Base-by-base conservation (phyloP, 345 rosid genomes). In the Heritiera fomes region DNA sequence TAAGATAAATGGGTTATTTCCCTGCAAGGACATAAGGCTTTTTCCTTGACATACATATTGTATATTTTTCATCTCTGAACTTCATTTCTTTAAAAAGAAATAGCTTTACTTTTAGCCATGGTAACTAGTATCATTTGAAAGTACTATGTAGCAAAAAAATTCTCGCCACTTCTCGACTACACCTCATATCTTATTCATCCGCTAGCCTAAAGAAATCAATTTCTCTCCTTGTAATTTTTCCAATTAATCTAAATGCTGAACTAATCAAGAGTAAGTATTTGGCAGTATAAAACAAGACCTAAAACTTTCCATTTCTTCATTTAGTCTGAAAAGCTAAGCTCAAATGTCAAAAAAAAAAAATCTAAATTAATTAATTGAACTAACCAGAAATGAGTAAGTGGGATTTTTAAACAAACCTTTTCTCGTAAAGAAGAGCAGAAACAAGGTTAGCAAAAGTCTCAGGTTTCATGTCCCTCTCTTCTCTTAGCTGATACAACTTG, bases 351-450 rank as follows among this genome's bases (percentile, higher is more conserved):
- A 41, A 41, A 40, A 38, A 10, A 43, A 43, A 10, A 47, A 49
- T 34, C 62, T 40, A 55, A 15, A 5, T 53, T 53, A 53, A 53
- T 5, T 14, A 53, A 53, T 4, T 53, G n/a, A 53, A 58, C 32
- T 18, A 52, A 53, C 55, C 64, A 43, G 14, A 43, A 61, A n/a
- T 50, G 23, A 8, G 6, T 20, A n/a, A 65, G 7, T 28, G 23
- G 64, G 68, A 18, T 1, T 46, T 71, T 49, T 55, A n/a, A 55
- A 55, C 73, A 2, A 32, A 93, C 99, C 99, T 96, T 87, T 96
- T 96, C 88, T 94, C 99, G 61, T 55, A 55, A 55, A 55, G 59
- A 55, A 55, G 0, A 55, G 59, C 8, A 55, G 59, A 55, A 55
- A 55, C 59, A 55, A 55, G 59, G 59, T 6, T 55, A 55, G 59